These are phyloP conservation scores for Tagetes patula DNA, from an alignment of 129 eudicot species.

Conservation along the genomic window DNA sequence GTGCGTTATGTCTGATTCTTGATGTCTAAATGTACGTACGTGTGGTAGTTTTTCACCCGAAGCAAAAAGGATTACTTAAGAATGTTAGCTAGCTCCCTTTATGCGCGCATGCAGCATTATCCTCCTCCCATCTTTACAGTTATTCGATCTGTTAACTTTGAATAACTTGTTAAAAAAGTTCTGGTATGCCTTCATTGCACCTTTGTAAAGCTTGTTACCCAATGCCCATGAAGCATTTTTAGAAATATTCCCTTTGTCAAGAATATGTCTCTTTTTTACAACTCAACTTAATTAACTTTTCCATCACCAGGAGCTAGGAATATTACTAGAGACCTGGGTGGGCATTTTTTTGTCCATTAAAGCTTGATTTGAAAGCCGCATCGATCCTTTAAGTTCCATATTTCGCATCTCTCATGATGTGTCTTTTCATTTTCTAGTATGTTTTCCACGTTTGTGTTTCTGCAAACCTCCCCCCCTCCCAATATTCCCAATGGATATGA, in stretches of 20 bases:
- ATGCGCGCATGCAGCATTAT: background rate
- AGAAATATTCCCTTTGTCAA: slow-evolving; percentile 34
- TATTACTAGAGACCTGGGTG: slow-evolving; percentile 13
- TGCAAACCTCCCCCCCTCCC: background rate
- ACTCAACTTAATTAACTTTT: background rate
- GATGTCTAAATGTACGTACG: no score
- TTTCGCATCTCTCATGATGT: slow-evolving; percentile 16
- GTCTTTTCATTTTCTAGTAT: slow-evolving; percentile 5
- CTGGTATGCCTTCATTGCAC: slow-evolving; percentile 22
- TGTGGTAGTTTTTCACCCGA: background rate
- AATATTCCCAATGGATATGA: background rate
- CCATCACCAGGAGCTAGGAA: background rate
- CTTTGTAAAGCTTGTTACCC: slow-evolving; percentile 28
- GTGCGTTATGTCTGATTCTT: no score
- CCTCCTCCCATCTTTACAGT: slow-evolving; percentile 27
- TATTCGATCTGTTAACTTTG: slow-evolving; percentile 25
- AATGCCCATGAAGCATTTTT: slow-evolving; percentile 34
- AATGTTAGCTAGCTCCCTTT: no score
- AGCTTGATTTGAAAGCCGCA: slow-evolving; percentile 34
- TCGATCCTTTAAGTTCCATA: slow-evolving; percentile 19
- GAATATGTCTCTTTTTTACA: slow-evolving; percentile 10
- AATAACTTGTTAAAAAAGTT: slow-evolving; percentile 32
- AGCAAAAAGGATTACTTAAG: background rate
- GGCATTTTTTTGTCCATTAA: slow-evolving; percentile 29
- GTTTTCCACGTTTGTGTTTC: background rate